Evolutionary conservation across 169 alveolate genomes (phyloP).

Genomic region (Plasmodium berghei): DNA sequence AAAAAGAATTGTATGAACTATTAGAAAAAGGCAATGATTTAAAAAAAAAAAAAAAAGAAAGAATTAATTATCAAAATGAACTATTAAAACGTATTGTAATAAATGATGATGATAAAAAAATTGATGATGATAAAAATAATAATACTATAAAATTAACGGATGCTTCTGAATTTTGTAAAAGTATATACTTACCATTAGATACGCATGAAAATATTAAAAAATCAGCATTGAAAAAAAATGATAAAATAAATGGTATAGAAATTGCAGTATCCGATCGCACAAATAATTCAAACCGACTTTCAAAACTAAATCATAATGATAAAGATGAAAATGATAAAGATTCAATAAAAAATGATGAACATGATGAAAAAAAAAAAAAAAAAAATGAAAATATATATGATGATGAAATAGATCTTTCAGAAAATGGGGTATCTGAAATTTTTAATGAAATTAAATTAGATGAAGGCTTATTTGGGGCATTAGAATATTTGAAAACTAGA

Average conservation of each 20-base stretch:
- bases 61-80: slow-evolving; percentile 46
- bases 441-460: slow-evolving; percentile 80
- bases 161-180: slow-evolving; percentile 72
- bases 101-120: slow-evolving; percentile 34
- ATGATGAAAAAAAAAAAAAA: slow-evolving; percentile 1
- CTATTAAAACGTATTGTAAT: slow-evolving; percentile 45
- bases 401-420: slow-evolving; percentile 17
- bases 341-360: background rate
- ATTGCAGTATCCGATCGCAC: background rate
- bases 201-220: slow-evolving; percentile 31
- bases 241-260: background rate
- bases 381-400: background rate
- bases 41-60: slow-evolving; percentile 53
- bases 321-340: slow-evolving; percentile 17
- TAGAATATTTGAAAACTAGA: slow-evolving; percentile 82
- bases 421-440: slow-evolving; percentile 57
- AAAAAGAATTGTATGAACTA: slow-evolving; percentile 61
- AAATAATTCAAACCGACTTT: background rate
- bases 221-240: slow-evolving; percentile 3
- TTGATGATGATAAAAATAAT: slow-evolving; percentile 11
- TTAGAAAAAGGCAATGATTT: slow-evolving; percentile 45
- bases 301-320: background rate
- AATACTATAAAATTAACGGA: slow-evolving; percentile 44
- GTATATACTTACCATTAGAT: slow-evolving; percentile 46
- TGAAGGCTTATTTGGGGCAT: slow-evolving; percentile 83